Evolutionary conservation across 1,284 basidiomycete genomes (phyloP), one percentile per base, ranked within the genome.

Genomic region (Boletus sp.): DNA sequence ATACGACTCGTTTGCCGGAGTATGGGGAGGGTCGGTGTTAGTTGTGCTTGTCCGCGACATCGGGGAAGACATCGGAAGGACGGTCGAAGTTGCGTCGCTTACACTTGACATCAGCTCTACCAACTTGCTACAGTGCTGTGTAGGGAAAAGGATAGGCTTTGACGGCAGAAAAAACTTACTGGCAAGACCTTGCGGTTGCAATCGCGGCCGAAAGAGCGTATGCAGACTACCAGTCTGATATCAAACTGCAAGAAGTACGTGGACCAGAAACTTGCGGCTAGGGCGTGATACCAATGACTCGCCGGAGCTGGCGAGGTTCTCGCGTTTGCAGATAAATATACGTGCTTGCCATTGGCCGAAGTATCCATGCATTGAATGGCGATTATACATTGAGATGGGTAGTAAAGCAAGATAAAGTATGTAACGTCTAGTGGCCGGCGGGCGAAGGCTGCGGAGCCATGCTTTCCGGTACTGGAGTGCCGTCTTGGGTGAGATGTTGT

Each of bases 351-450:
- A 59, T 50, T 50, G 50, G 59, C 51, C 16, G 43, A 51, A 50
- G 48, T 43, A 57, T 68, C 52, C 61, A 48, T 65, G 65, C 57
- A 66, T 66, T 68, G 62, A 62, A 62, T 65, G 65, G 58, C 60
- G 63, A 65, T 63, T 69, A 69, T 67, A 65, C 65, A 69, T 52
- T 68, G 67, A 59, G 51, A 54, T 58, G 63, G 65, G 63, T 65
- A 68, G 50, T 57, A 57, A 60, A 50, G 50, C 54, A 60, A 51
- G 47, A 49, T 65, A 58, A 54, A 33, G 38, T 65, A 64, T 52
- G 37, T 61, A 67, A 58, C 33, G 38, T 64, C 65, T 64, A 64
- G 50, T 64, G 52, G 51, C 48, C 14, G 46, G 51, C 53, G 26
- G 62, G 25, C 25, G 64, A 49, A 26, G 51, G 39, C 19, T 66